Percentiles rank a stretch among this genome's conserved stretches.
These are phyloP conservation scores for Metschnikowia cerradonensis DNA, from an alignment of 805 yeast species.

Conservation along the genomic window DNA sequence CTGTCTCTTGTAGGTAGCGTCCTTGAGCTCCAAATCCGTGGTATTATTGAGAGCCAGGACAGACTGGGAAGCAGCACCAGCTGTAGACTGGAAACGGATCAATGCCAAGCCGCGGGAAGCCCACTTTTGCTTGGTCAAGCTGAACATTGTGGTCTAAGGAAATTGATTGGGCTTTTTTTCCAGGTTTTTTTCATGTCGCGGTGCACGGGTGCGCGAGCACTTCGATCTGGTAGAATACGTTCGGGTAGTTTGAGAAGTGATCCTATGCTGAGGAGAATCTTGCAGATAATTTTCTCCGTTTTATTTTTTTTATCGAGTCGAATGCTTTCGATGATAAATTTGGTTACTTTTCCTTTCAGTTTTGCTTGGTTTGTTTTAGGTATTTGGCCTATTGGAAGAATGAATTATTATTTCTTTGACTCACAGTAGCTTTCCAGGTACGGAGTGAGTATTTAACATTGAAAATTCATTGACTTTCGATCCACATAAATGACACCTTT, in stretches of 20 bases:
- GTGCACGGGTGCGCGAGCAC: conserved; percentile 15
- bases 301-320: too few species aligned
- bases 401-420: too few species aligned
- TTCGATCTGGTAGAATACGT: not conserved
- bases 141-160: conserved; percentile 11
- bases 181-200: conserved; percentile 10
- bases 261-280: not conserved
- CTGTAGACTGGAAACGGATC: conserved; percentile 16
- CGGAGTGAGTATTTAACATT: too few species aligned
- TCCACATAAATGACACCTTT: too few species aligned
- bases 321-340: too few species aligned
- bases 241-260: not conserved
- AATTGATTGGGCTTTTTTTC: not conserved
- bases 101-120: conserved; percentile 10
- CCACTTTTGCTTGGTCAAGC: conserved; percentile 15
- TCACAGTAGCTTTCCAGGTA: too few species aligned
- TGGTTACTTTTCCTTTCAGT: too few species aligned
- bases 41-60: conserved; percentile 31
- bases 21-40: conserved; percentile 79
- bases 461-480: too few species aligned
- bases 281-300: too few species aligned
- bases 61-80: not conserved
- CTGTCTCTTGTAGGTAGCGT: conserved; percentile 65
- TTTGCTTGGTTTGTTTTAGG: too few species aligned
- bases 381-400: too few species aligned